Evolutionary conservation across 116 monocot genomes (phyloP).

Genomic region (Posidonia oceanica): DNA sequence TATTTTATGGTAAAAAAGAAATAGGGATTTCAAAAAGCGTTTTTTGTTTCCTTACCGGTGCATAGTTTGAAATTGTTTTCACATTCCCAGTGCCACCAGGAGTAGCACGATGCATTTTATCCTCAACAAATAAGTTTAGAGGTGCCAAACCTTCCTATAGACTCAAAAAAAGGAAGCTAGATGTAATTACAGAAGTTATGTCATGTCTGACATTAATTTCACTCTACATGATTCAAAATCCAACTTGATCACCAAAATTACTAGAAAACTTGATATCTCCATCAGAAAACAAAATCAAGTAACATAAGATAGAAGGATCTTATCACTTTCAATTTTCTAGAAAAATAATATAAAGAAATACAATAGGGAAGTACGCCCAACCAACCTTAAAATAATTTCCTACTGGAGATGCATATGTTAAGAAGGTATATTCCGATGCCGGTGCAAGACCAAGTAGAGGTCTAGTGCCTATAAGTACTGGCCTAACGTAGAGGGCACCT

Average conservation of each 20-base stretch:
- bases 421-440: slow-evolving; percentile 67
- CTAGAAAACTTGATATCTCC: not conserved
- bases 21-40: too few relatives aligned
- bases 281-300: not conserved
- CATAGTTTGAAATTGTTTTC: slow-evolving; percentile 85
- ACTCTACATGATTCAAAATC: too few relatives aligned
- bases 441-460: slow-evolving; percentile 72
- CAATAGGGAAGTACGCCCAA: not conserved
- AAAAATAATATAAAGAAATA: not conserved
- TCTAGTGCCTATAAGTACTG: slow-evolving; percentile 72
- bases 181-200: not conserved
- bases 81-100: slow-evolving; percentile 82
- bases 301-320: not conserved
- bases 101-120: slow-evolving; percentile 65
- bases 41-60: slow-evolving; percentile 32
- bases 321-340: too few relatives aligned
- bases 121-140: slow-evolving; percentile 71
- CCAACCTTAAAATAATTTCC: slow-evolving; percentile 85
- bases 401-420: slow-evolving; percentile 65
- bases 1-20: not conserved
- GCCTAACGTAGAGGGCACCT: slow-evolving; percentile 77
- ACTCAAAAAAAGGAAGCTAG: not conserved
- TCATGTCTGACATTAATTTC: too few relatives aligned
- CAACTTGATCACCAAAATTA: too few relatives aligned
- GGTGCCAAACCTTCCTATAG: slow-evolving; percentile 53